phyloP scores from a whole-genome alignment of 345 rosid species.

The Lumnitzera racemosa region DNA sequence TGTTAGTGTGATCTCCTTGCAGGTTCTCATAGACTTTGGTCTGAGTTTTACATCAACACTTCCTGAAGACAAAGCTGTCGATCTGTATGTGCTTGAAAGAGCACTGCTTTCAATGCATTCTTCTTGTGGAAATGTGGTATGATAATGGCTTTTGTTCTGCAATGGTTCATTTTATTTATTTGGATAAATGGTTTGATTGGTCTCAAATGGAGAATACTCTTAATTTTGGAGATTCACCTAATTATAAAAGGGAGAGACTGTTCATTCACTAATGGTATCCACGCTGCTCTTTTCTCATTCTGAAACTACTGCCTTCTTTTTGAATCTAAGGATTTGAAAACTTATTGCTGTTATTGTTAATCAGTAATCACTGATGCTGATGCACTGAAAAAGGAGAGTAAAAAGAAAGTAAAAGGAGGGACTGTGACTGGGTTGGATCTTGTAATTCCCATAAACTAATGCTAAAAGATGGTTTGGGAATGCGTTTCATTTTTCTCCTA shows the following conservation, averaged over 20 bases:
- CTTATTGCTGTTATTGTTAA: not conserved
- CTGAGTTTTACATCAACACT: conserved; percentile 88
- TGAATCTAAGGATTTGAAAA: not conserved
- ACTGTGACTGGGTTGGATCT: no score
- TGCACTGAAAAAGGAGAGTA: no score
- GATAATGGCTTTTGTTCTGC: conserved; percentile 1
- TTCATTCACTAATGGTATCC: no score
- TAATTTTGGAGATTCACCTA: no score
- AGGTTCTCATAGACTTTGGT: conserved; percentile 94
- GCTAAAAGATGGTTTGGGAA: no score
- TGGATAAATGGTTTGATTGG: no score
- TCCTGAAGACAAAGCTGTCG: conserved; percentile 96
- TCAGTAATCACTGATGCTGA: no score
- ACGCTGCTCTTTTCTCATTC: not conserved
- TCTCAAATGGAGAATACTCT: no score
- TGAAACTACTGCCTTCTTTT: not conserved
- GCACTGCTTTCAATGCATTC: conserved; percentile 94
- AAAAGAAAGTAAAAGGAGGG: no score
- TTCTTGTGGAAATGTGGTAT: conserved; percentile 96
- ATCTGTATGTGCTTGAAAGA: conserved; percentile 90
- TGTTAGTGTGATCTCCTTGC: conserved; percentile 9
- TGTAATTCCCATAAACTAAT: no score
- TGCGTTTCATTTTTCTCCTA: no score
- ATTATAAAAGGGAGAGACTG: no score
- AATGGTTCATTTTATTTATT: not conserved